Evolutionary conservation across 352 stramenopile species (phyloP), one percentile per base, ranked within the genome.

Genomic region (Phytopythium aichiense): DNA sequence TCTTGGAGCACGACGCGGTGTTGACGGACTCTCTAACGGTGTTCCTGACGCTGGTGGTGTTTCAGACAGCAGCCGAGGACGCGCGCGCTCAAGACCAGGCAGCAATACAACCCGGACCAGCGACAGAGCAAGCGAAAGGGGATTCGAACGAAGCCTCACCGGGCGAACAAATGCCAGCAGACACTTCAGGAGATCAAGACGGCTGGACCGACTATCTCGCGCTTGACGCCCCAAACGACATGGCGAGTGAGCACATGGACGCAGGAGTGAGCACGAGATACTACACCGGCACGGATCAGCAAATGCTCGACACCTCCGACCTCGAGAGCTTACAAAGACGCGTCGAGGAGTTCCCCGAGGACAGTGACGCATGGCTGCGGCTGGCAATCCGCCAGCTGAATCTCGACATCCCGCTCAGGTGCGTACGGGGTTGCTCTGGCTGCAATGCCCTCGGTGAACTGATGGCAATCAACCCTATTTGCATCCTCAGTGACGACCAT

Each of bases 361-460:
- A 81, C 18, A 71, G 60, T 25, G 66, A 75, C 52, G 72, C 73
- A 2, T 87, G 78, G 78, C 63, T 87, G 28, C 60, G 76, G 53
- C 54, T 87, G n/a, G 76, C 78, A 43, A 72, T 87, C 40, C 66
- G 66, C 42, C 72, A 87, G 30, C 69, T 87, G 42, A 62, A 78
- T 20, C 64, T 87, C 37, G 73, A 82, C 54, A 56, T 75, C 53
- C 64, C 52, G 7, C 35, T 65, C 2, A 81, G 75, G 77, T 82
- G 69, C 23, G 25, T 22, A 4, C 42, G 64, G 53, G 22, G 31
- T 60, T 30, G 0, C 35, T 40, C 35, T 40, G 15, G 25, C 11
- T 40, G 33, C 35, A 45, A 22, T n/a, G 49, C 18, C 2, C 25
- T 28, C 58, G 12, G n/a, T 25, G 42, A n/a, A 25, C 42, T 49